Evolutionary conservation across 768 basidiomycete species (phyloP).

Genomic region (Amanita thiersii): DNA sequence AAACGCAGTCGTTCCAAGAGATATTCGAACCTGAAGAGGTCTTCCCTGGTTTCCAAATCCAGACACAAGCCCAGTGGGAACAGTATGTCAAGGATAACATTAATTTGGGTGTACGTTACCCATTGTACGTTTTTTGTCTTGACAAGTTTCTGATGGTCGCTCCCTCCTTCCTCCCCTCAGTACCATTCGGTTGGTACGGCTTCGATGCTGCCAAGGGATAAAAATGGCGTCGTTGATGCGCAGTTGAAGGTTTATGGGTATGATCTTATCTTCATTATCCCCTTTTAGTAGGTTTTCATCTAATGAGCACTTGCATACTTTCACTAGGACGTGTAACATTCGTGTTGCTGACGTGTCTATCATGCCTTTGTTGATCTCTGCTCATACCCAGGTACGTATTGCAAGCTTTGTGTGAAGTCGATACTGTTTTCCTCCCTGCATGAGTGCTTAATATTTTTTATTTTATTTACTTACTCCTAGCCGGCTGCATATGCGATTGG

Average conservation of each 20-base stretch:
- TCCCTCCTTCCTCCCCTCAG: background rate
- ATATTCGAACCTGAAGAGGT: conserved; percentile 21
- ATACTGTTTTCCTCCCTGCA: too few relatives aligned
- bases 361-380: conserved; percentile 29
- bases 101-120: conserved; percentile 3
- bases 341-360: conserved; percentile 39
- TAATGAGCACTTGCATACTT: conserved; percentile 4
- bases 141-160: background rate
- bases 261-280: background rate
- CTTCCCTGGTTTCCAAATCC: conserved; percentile 16
- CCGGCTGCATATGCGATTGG: conserved; percentile 18
- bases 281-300: background rate
- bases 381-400: conserved; percentile 22
- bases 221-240: conserved; percentile 19
- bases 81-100: conserved; percentile 4
- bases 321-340: conserved; percentile 33
- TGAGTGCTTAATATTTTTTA: too few relatives aligned
- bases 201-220: conserved; percentile 20
- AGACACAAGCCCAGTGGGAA: conserved; percentile 8
- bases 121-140: too few relatives aligned
- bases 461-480: conserved; percentile 5
- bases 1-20: conserved; percentile 20
- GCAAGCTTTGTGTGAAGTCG: too few relatives aligned
- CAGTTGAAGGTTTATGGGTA: conserved; percentile 6
- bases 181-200: conserved; percentile 20